Conservation (phyloP, 208 protist genomes). For the Jaenimonas drosophilae region DNA sequence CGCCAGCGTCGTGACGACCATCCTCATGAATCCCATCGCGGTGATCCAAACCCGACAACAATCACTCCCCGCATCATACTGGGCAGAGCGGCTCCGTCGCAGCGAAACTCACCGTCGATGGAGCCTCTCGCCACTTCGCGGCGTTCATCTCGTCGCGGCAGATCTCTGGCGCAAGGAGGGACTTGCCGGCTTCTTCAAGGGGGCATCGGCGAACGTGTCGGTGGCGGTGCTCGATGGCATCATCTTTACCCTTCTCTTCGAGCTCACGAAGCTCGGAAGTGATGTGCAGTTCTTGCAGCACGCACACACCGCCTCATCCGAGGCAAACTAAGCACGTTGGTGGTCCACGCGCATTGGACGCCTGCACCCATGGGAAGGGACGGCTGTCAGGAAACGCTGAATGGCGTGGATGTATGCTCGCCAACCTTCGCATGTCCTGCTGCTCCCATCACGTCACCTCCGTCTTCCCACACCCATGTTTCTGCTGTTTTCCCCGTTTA, state of each 20-base stretch:
- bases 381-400: not conserved
- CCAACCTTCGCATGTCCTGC: too few species aligned
- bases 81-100: not conserved
- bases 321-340: not conserved
- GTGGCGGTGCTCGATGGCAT: conserved; percentile 71
- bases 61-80: conserved; percentile 27
- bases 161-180: conserved; percentile 59
- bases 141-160: conserved; percentile 18
- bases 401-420: not conserved
- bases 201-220: conserved; percentile 50
- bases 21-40: conserved; percentile 72
- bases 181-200: conserved; percentile 68
- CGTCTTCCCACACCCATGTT: too few species aligned
- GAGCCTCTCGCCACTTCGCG: too few species aligned
- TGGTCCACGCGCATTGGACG: not conserved
- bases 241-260: conserved; percentile 73
- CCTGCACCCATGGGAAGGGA: not conserved
- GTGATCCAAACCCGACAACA: conserved; percentile 79
- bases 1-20: conserved; percentile 53
- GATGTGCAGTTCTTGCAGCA: conserved; percentile 51
- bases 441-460: too few species aligned
- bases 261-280: conserved; percentile 81
- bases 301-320: conserved; percentile 4
- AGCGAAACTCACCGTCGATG: not conserved
- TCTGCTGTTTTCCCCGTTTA: too few species aligned